Conservation (phyloP, 108 stramenopile species). For the Pseudonitzschia multistriata region DNA sequence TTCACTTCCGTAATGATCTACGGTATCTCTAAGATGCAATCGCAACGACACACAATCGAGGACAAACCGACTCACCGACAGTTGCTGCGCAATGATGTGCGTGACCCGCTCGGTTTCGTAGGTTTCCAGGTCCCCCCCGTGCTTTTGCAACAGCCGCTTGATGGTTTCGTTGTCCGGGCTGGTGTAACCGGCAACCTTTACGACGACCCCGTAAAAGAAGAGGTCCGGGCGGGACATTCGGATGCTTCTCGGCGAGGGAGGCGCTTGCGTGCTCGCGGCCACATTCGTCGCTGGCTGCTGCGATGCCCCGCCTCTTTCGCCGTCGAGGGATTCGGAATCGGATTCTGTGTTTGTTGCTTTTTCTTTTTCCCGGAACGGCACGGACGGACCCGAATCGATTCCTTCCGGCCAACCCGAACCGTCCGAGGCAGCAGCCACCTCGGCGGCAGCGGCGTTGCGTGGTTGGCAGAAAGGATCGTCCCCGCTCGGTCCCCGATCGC, state of each 20-base stretch:
- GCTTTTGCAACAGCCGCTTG: constrained; percentile 66
- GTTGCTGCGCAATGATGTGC: constrained; percentile 73
- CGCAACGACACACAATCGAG: not conserved
- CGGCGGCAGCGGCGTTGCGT: too few species aligned
- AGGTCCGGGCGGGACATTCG: constrained; percentile 51
- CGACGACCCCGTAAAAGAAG: constrained; percentile 70
- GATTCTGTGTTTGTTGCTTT: not conserved
- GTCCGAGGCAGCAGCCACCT: too few species aligned
- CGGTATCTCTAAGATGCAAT: too few species aligned
- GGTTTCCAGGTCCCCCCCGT: constrained; percentile 78
- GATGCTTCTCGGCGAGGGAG: constrained; percentile 9
- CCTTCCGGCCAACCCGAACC: too few species aligned
- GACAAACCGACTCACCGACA: constrained; percentile 34
- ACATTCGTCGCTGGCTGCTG: not conserved
- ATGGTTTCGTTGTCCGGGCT: constrained; percentile 68
- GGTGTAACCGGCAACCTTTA: constrained; percentile 79
- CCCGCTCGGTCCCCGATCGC: not conserved
- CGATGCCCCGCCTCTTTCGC: not conserved
- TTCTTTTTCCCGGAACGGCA: not conserved
- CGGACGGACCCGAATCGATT: too few species aligned
- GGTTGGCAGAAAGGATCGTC: not conserved
- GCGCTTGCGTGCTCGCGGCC: not conserved
- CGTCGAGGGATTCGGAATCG: not conserved
- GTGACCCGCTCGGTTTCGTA: constrained; percentile 82
- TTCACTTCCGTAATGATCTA: too few species aligned